A percentile compares a stretch with the other conserved stretches of the same genome.
These are phyloP conservation scores for Eruca vesicaria DNA, from an alignment of 441 rosid genomes.

Conservation along the genomic window DNA sequence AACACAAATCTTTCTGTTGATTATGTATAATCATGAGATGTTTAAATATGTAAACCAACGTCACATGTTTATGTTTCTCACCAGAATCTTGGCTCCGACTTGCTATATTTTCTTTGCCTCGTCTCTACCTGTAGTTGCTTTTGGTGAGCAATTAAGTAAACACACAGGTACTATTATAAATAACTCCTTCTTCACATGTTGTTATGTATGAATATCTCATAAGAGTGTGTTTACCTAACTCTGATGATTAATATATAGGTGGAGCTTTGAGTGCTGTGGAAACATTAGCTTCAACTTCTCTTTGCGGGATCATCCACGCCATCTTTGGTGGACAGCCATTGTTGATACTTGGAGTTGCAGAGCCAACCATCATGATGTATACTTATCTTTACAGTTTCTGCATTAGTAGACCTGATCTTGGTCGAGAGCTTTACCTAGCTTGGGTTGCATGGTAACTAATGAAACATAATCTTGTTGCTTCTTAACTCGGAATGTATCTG, in stretches of 20 bases:
- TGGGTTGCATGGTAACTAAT: constrained; percentile 80
- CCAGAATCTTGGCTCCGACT: constrained; percentile 83
- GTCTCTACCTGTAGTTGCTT: constrained; percentile 85
- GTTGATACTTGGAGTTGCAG: constrained; percentile 84
- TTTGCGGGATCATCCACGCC: constrained; percentile 83
- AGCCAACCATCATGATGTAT: constrained; percentile 90
- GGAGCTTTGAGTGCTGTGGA: constrained; percentile 79
- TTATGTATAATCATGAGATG: background rate
- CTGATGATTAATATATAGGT: background rate
- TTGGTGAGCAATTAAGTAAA: constrained; percentile 82
- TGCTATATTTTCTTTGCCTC: constrained; percentile 85
- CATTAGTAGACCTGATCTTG: constrained; percentile 53
- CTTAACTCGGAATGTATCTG: background rate
- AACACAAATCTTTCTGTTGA: too few species aligned
- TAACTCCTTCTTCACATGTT: background rate
- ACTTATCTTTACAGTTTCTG: constrained; percentile 75
- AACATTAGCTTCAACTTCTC: constrained; percentile 80
- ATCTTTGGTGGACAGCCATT: constrained; percentile 87
- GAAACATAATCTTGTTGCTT: background rate
- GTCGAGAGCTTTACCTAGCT: constrained; percentile 60
- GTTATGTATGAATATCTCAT: background rate
- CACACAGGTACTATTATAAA: constrained; percentile 53
- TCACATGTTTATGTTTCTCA: background rate
- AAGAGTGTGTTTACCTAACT: background rate
- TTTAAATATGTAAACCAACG: background rate